Evolutionary conservation across 2,329 filamentous ascomycete genomes (phyloP).

Genomic region (Fusarium agapanthi): DNA sequence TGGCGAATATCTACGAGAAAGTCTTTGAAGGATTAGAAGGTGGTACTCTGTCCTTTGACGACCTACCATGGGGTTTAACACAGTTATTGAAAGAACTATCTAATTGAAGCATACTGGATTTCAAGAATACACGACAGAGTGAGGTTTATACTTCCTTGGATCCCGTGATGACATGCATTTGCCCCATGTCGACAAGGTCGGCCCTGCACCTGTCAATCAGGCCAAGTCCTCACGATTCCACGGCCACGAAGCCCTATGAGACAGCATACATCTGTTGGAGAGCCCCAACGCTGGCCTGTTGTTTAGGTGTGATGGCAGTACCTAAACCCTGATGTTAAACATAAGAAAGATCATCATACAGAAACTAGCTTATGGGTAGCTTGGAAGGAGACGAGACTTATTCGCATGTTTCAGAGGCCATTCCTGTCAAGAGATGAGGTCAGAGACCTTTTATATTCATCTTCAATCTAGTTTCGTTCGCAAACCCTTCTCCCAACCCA

Average conservation of each 20-base stretch:
- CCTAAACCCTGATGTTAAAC: background rate
- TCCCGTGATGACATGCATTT: background rate
- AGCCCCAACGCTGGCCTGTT: background rate
- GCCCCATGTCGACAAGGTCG: background rate
- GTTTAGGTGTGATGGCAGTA: background rate
- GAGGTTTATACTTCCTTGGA: background rate
- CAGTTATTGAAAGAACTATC: background rate
- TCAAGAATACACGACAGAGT: background rate
- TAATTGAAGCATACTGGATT: too few relatives aligned
- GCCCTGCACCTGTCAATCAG: background rate
- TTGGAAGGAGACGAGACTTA: background rate
- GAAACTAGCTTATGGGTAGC: background rate
- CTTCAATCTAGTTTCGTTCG: background rate
- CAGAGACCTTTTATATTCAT: background rate
- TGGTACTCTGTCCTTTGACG: background rate
- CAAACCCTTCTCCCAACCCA: background rate
- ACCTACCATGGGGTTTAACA: background rate
- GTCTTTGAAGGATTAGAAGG: slow-evolving; percentile 4
- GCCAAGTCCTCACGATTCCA: background rate
- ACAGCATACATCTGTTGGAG: background rate
- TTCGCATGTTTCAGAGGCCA: background rate
- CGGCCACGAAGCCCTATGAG: background rate
- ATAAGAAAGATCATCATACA: background rate
- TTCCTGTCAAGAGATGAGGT: background rate
- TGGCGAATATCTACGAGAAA: slow-evolving; percentile 25